These are phyloP conservation scores for Spathaspora boniae DNA, from an alignment of 805 yeast genomes.

Conservation along the genomic window DNA sequence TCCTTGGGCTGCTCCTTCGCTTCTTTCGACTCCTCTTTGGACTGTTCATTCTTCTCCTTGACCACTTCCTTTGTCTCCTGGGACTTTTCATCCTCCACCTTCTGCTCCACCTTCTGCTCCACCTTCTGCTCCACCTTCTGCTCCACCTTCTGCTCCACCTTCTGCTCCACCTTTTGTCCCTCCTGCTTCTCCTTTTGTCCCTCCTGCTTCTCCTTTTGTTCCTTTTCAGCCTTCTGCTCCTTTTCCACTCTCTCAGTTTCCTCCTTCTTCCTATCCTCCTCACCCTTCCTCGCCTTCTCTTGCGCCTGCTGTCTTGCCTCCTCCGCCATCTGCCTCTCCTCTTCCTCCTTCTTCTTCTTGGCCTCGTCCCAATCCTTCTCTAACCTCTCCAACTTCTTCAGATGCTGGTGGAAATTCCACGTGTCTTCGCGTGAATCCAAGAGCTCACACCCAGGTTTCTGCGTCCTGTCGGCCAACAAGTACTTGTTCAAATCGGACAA, in stretches of 20 bases:
- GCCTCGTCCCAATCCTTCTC: slow-evolving; percentile 5
- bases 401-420: slow-evolving; percentile 5
- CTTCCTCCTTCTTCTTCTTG: slow-evolving; percentile 8
- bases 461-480: slow-evolving; percentile 18
- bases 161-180: background rate
- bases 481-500: slow-evolving; percentile 38
- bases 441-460: slow-evolving; percentile 39
- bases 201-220: slow-evolving; percentile 1
- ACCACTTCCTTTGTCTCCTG: too few species aligned
- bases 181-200: slow-evolving; percentile 3
- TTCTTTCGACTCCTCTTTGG: slow-evolving; percentile 7
- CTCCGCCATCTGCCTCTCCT: slow-evolving; percentile 8
- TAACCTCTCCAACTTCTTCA: slow-evolving; percentile 6
- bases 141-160: slow-evolving; percentile 5
- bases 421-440: slow-evolving; percentile 33
- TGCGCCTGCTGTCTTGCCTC: slow-evolving; percentile 6
- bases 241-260: slow-evolving; percentile 9
- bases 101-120: too few species aligned
- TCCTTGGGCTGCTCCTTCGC: slow-evolving; percentile 4
- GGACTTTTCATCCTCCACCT: too few species aligned
- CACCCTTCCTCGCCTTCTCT: slow-evolving; percentile 10
- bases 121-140: too few species aligned
- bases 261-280: slow-evolving; percentile 9
- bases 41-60: too few species aligned
- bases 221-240: slow-evolving; percentile 6